Base-by-base conservation (phyloP, 768 basidiomycete genomes). In the Mycena crocata region DNA sequence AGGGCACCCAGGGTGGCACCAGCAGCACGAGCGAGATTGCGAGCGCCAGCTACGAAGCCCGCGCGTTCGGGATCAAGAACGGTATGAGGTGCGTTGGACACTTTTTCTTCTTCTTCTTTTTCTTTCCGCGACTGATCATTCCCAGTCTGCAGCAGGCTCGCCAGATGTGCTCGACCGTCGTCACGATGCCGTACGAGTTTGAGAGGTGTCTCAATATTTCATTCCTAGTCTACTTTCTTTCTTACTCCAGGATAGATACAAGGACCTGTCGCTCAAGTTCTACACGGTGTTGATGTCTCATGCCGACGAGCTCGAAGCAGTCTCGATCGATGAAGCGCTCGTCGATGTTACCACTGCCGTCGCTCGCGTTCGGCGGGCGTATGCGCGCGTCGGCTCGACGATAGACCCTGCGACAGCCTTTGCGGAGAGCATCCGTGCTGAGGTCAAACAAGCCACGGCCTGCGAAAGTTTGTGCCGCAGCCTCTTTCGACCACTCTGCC, bases 281-380 rank as follows among this genome's bases (percentile, higher is more conserved):
- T 99, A 99, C 78, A 95, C 93, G 6, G 92, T 98, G 58, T 84
- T 99, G 34, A 93, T 98, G 90, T 82, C 86, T 0, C 89, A 93
- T 73, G 94, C 95, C 26, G 94, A 98, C 72, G 94, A 96, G 70
- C 82, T 99, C 3, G 91, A 98, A 79, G 96, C 96, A 2, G 96
- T 98, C 19, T 97, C 95, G 2, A 93, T 99, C 7, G 98, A 99
- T 66, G 98, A 99, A 76, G 97, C 95, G 0, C 85, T 98, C 26
- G 89, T 99, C 65, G 96, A 98, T 62, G 94, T 96, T 19, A 90
- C 93, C 0, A 84, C 80, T 5, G 82, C 84, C 0, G 85, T 93
- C 42, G 82, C 80, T 15, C 84, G 81, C 65, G 75, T 79, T 40
- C 77, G 75, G 51, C 69, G 64, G 24, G 75, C 76, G 66, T 72